Conservation (phyloP, 2,329 filamentous ascomycete genomes). For the Fusarium domesticum region DNA sequence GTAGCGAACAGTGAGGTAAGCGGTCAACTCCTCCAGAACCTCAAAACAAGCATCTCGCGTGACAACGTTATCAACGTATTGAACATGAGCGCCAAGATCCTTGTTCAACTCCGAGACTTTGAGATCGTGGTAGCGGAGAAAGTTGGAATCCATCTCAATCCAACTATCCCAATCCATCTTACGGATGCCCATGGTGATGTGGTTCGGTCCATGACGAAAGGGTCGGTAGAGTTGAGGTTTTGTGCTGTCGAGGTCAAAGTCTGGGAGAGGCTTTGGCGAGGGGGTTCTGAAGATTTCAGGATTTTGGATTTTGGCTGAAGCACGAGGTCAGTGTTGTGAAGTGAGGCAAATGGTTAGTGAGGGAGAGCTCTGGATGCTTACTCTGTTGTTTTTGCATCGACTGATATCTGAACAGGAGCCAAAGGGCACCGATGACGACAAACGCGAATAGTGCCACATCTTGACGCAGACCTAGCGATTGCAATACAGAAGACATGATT, state of each 20-base stretch:
- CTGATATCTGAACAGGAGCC: neutral
- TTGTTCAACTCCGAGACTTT: slow-evolving; percentile 18
- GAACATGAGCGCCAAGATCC: slow-evolving; percentile 12
- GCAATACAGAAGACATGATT: neutral
- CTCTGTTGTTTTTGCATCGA: neutral
- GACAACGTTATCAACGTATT: slow-evolving; percentile 13
- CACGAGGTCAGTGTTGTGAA: neutral
- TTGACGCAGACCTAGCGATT: neutral
- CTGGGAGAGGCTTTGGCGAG: neutral
- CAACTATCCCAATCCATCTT: slow-evolving; percentile 19
- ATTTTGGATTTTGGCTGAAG: neutral
- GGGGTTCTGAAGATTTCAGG: slow-evolving; percentile 11
- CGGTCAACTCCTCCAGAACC: slow-evolving; percentile 11
- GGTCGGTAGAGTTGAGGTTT: slow-evolving; percentile 16
- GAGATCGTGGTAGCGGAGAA: slow-evolving; percentile 11
- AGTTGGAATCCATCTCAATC: slow-evolving; percentile 23
- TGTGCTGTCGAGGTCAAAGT: slow-evolving; percentile 14
- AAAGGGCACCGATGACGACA: neutral
- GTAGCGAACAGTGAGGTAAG: slow-evolving; percentile 9
- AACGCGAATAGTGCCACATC: neutral
- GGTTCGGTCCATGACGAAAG: slow-evolving; percentile 15
- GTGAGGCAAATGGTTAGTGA: too few species aligned
- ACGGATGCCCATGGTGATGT: slow-evolving; percentile 20
- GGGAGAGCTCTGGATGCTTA: too few species aligned
- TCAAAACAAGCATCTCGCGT: slow-evolving; percentile 20